These are phyloP conservation scores for Brassica carinata DNA, from an alignment of 345 rosid species.

Conservation along the genomic window DNA sequence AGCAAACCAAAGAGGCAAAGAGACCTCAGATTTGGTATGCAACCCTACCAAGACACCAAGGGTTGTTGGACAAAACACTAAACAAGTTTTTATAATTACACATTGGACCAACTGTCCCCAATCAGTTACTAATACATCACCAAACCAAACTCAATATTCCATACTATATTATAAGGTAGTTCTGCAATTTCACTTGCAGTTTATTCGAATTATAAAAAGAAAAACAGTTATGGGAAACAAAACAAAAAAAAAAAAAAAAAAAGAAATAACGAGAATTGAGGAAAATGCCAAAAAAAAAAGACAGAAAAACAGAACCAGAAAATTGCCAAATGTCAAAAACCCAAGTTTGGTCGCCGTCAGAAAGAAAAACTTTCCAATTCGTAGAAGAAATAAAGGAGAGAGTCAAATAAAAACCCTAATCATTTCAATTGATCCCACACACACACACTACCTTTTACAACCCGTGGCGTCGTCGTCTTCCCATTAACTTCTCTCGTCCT, in stretches of 20 bases:
- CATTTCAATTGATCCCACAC: too few species aligned
- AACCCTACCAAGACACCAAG: not conserved
- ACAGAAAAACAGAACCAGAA: not conserved
- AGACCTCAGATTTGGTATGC: not conserved
- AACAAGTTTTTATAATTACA: not conserved
- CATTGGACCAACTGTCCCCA: conserved; percentile 24
- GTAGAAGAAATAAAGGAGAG: too few species aligned
- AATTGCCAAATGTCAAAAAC: conserved; percentile 28
- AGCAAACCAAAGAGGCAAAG: not conserved
- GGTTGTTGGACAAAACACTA: conserved; percentile 3
- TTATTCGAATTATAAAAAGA: not conserved
- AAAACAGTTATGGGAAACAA: not conserved
- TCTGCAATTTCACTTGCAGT: not conserved
- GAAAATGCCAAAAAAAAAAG: conserved; percentile 4
- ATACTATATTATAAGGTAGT: too few species aligned
- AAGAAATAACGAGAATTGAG: not conserved
- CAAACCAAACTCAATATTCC: not conserved
- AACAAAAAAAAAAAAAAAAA: too few species aligned
- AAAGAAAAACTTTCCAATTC: not conserved
- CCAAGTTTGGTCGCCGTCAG: conserved; percentile 30
- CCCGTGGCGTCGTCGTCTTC: too few species aligned
- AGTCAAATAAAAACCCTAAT: too few species aligned
- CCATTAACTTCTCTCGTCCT: too few species aligned
- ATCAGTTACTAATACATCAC: not conserved
- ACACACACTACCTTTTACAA: too few species aligned